Evolutionary conservation across 441 rosid genomes (phyloP), one percentile per base, ranked within the genome.

Genomic region (Populus trichocarpa): DNA sequence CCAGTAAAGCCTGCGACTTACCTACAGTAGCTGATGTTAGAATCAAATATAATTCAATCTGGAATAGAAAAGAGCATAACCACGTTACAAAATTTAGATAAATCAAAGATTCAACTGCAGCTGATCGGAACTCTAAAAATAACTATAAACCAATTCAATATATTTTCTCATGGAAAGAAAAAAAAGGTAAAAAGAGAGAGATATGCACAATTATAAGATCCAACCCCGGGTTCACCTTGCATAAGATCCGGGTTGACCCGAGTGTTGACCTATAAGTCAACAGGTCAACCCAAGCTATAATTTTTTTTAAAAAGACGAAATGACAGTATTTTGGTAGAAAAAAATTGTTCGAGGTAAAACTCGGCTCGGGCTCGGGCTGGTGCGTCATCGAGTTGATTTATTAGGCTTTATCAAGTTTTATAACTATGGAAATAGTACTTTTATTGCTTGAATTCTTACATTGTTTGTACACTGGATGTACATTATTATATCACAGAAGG

Each of bases 391-490:
- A 46, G 6, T 13, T 46, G 6, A 46, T 13, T 46, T 46, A 4
- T 46, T 46, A 0, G 53, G 53, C 53, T 46, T 46, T 13, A 46
- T 1, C 46, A 38, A 10, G 46, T 46, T 13, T 13, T 46, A 46
- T 4, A 13, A 13, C 53, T 13, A 46, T 0, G 53, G 18, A 30
- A 30, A 30, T 30, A 30, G 3, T 7, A 20, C 13, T 67, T 30
- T 35, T 38, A 78, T 73, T 78, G 76, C 80, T 67, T 74, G 35
- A 74, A 74, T 12, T 30, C 18, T 35, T 61, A 75, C 74, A 75
- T 1, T 63, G 78, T 61, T 68, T 32, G 12, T 38, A 79, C 25
- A 71, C 9, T 12, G 70, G 36, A 79, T 26, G 66, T 76, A 78
- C 74, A 70, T n/a, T 2, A 25, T 32, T 25, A 76, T 16, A 50